Evolutionary conservation across 192 early-diverging fungal species (phyloP), one percentile per base, ranked within the genome.

Genomic region (Podila clonocystis): DNA sequence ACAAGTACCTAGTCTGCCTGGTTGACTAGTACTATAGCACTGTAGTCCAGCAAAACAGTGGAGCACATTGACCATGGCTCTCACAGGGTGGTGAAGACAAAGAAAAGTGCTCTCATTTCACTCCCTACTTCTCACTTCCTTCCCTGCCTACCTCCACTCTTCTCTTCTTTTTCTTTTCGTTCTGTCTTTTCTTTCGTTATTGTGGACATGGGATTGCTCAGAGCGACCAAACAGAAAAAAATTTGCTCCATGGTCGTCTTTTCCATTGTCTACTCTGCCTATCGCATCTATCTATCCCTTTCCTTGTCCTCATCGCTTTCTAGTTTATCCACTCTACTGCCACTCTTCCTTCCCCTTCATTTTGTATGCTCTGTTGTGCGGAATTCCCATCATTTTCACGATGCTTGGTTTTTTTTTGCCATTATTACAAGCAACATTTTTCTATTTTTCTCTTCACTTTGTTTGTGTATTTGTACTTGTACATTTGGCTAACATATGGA

Each of bases 21-120:
- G 34, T 36, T 11, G 9, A 6, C 34, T 36, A 36, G 34, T 36
- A 36, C 34, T 52, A 17, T 52, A 33, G 33, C 33, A 33, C 22
- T 55, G 52, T 24, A n/a, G 20, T 55, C 24, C 24, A n/a, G 6
- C 34, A 36, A 9, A 8, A 11, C 38, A 41, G 50, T 52, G 20
- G 52, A 55, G 52, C 52, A 55, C 52, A 55, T 55, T 55, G 52
- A 55, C 52, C 52, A 55, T 55, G 52, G 52, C n/a, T 26, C 52
- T 22, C 52, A 55, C 52, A 55, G 20, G 20, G 52, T 55, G 52
- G 24, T 26, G 24, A 55, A 55, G 24, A 52, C 2, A 24, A 24
- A 55, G 11, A 55, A 55, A 55, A 55, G 52, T 55, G 52, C 52
- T 55, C 52, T 55, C 52, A 55, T 55, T 17, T 26, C 50, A 55